phyloP scores from a whole-genome alignment of 169 alveolate species.

The Plasmodium gonderi region DNA sequence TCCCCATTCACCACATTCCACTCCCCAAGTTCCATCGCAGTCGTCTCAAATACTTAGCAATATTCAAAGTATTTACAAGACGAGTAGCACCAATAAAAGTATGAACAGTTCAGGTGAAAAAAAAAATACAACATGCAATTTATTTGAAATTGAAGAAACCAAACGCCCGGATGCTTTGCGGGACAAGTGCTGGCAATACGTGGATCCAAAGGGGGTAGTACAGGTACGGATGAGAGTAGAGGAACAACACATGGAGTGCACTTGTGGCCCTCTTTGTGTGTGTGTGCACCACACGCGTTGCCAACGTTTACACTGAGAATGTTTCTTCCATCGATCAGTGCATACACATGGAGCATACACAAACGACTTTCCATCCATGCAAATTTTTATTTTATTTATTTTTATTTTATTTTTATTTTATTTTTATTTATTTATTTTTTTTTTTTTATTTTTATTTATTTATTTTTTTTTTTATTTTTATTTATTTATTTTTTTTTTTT shows the following conservation, averaged over 20 bases:
- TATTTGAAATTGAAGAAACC: slow-evolving; percentile 13
- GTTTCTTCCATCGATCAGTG: too few relatives aligned
- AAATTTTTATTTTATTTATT: too few relatives aligned
- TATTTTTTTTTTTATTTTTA: neutral
- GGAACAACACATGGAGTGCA: neutral
- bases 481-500: neutral
- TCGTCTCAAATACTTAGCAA: slow-evolving; percentile 24
- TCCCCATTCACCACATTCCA: slow-evolving; percentile 2
- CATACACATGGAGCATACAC: too few relatives aligned
- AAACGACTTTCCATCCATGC: too few relatives aligned
- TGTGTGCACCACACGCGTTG: neutral
- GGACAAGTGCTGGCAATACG: slow-evolving; percentile 82
- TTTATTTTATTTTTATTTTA: too few relatives aligned
- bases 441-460: too few relatives aligned
- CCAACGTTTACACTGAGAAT: too few relatives aligned
- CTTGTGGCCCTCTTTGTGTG: neutral
- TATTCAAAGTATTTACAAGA: slow-evolving; percentile 6
- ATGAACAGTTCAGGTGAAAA: slow-evolving; percentile 19
- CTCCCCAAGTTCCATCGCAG: slow-evolving; percentile 5
- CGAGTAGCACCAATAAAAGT: slow-evolving; percentile 12
- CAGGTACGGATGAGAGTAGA: slow-evolving; percentile 60
- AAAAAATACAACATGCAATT: neutral
- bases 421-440: too few relatives aligned
- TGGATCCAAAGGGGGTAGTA: slow-evolving; percentile 80
- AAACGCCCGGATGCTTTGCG: slow-evolving; percentile 77